Base-by-base conservation (phyloP, 345 rosid species). In the Hevea brasiliensis region DNA sequence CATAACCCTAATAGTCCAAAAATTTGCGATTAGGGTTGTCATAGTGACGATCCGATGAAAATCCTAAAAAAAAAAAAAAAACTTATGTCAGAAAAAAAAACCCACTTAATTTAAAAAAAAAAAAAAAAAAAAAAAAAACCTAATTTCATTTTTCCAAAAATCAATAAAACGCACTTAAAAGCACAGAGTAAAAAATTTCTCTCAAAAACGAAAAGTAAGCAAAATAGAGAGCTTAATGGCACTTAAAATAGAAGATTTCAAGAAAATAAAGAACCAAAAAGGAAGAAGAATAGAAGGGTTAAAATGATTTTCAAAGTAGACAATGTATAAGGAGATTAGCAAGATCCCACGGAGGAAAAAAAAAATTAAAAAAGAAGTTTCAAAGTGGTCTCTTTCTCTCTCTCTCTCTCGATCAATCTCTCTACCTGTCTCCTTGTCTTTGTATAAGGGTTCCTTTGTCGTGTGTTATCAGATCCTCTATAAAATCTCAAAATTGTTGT, bases 41-140 rank as follows among this genome's bases (percentile, higher is more conserved):
- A 75, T 76, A 76, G 71, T 45, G 70, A 60, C 67, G 84, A 85
- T 84, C 79, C 65, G 78, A 80, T 77, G 37, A 80, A 84, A 85
- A 82, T 86, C 91, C 87, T 81, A 81, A 70, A 75, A 59, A 55
- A 63, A 41, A 72, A 42, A 24, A 45, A 74, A 59, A 65, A 61
- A 26, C 37, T 70, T 6, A 29, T 64, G 74, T 74, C 74, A 78
- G 75, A 73, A 32, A 68, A 76, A n/a, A 58, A 48, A 74, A 72
- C 44, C 75, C 66, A 64, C 69, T 71, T 55, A 0, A 62, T 12
- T n/a, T n/a, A n/a, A n/a, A 81, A 70, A 75, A 59, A 55, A 63
- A 41, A 72, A 42, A 24, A 45, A 74, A 59, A 65, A 61, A 26
- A 53, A 40, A 57, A 61, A 47, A 75, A 54, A 61, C 69, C 64